Percentiles rank a stretch among this genome's conserved stretches.
These are phyloP conservation scores for Nakazawaea populi DNA, from an alignment of 805 yeast genomes.

Conservation along the genomic window DNA sequence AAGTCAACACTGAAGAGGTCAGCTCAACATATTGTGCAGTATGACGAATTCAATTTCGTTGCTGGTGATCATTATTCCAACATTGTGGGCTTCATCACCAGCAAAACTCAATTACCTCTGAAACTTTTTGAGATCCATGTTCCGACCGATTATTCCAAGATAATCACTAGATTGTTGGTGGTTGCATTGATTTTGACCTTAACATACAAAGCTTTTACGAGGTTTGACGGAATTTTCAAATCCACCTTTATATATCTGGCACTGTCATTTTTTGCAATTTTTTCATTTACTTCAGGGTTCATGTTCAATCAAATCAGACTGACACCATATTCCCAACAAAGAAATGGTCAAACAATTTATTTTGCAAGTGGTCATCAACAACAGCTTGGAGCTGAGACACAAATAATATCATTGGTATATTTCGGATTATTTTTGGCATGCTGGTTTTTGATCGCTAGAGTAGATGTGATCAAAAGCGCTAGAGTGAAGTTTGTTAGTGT, in stretches of 20 bases:
- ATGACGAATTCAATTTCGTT: conserved; percentile 38
- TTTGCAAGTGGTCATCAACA: conserved; percentile 56
- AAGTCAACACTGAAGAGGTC: conserved; percentile 38
- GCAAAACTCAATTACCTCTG: conserved; percentile 19
- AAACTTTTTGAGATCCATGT: conserved; percentile 28
- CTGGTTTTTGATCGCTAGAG: conserved; percentile 51
- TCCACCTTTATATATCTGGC: conserved; percentile 71
- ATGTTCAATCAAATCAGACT: conserved; percentile 89
- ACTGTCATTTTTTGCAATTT: conserved; percentile 50
- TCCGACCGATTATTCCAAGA: conserved; percentile 37
- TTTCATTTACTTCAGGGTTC: conserved; percentile 80
- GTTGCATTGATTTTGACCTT: conserved; percentile 26
- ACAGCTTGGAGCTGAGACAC: conserved; percentile 88
- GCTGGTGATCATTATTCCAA: conserved; percentile 32
- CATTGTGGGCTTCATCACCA: conserved; percentile 28
- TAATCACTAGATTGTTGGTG: conserved; percentile 18
- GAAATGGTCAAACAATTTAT: conserved; percentile 31
- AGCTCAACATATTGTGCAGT: conserved; percentile 22
- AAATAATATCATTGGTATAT: conserved; percentile 69
- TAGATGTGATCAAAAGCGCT: conserved; percentile 41
- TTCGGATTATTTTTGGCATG: conserved; percentile 59
- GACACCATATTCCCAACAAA: conserved; percentile 50
- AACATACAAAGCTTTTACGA: conserved; percentile 22
- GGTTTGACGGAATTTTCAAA: conserved; percentile 34
- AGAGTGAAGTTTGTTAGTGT: conserved; percentile 46